Base-by-base conservation (phyloP, 2,329 filamentous ascomycete species). In the Aspergillus ochraceoroseus region DNA sequence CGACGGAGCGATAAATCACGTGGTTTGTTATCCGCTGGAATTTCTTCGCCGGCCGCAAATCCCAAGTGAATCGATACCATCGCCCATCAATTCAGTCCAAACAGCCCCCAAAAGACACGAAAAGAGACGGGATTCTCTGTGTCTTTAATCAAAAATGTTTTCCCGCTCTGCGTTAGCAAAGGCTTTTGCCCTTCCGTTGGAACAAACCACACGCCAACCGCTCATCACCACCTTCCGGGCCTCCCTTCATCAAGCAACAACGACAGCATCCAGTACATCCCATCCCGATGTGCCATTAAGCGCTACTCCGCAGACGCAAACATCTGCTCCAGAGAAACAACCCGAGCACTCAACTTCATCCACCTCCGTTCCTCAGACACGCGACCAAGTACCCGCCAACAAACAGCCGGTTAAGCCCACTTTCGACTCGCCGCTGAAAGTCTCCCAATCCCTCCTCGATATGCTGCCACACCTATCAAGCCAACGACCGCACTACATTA, bases 401-500 rank as follows among this genome's bases (percentile, higher is more conserved):
- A 68, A 67, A 48, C 58, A 60, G 40, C 59, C 64, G 26, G 46
- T 64, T n/a, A 52, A 58, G 19, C 64, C 65, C n/a, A 57, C 53
- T 20, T 67, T 68, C 49, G 53, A 41, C 38, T 43, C 49, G 1
- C 65, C 67, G 3, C 54, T 70, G 14, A 59, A 67, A 49, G 57
- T 71, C 38, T 65, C 62, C 12, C 55, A 64, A 45, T 64, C 68
- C 9, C 52, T 70, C 22, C 61, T 68, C 48, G 50, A 57, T 13
- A 62, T 66, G 36, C 66, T 73, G 22, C 70, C 70, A 5, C 56
- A 65, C 38, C 66, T 73, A 36, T 56, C 57, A 28, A 55, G 62
- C 30, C 70, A 73, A 51, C 53, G 58, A 25, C 66, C 69, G 15
- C 68, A 72, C 58, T 73, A 72, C 55, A 62, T 73, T 27, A 63